Evolutionary conservation across 305 asterid species (phyloP).

Genomic region (Lippia alba): DNA sequence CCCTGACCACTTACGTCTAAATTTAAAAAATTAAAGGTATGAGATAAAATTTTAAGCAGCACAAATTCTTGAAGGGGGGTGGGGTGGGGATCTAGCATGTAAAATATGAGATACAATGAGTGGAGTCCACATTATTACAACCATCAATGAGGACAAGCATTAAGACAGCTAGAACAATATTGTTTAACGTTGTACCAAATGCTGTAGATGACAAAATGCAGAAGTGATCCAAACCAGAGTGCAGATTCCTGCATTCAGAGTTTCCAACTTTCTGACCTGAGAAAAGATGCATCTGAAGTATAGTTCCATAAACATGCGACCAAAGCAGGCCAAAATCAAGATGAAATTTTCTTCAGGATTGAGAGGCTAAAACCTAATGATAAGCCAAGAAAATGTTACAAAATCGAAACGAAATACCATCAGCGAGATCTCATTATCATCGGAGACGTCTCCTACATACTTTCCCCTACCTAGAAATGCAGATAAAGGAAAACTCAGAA

Average conservation of each 20-base stretch:
- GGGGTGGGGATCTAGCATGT: too few relatives aligned
- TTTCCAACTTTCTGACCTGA: not conserved
- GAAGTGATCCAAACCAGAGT: not conserved
- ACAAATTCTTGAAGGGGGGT: too few relatives aligned
- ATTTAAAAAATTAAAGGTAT: too few relatives aligned
- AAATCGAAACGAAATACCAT: constrained; percentile 13
- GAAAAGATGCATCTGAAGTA: not conserved
- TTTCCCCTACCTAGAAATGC: constrained; percentile 29
- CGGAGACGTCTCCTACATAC: constrained; percentile 28
- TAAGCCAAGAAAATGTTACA: not conserved
- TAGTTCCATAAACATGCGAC: constrained; percentile 6
- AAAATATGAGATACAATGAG: too few relatives aligned
- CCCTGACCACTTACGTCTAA: too few relatives aligned
- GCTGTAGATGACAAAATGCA: too few relatives aligned
- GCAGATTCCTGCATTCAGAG: not conserved
- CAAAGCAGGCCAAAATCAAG: constrained; percentile 25
- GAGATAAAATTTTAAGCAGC: too few relatives aligned
- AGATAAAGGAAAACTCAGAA: not conserved
- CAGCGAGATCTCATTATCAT: constrained; percentile 16
- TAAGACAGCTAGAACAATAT: not conserved
- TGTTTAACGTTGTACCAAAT: too few relatives aligned
- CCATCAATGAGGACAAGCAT: not conserved
- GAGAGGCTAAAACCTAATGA: not conserved
- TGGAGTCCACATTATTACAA: too few relatives aligned
- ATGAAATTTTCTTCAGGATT: constrained; percentile 2